Base-by-base conservation (phyloP, 192 early-diverging fungal genomes). In the Coemansia sp. region DNA sequence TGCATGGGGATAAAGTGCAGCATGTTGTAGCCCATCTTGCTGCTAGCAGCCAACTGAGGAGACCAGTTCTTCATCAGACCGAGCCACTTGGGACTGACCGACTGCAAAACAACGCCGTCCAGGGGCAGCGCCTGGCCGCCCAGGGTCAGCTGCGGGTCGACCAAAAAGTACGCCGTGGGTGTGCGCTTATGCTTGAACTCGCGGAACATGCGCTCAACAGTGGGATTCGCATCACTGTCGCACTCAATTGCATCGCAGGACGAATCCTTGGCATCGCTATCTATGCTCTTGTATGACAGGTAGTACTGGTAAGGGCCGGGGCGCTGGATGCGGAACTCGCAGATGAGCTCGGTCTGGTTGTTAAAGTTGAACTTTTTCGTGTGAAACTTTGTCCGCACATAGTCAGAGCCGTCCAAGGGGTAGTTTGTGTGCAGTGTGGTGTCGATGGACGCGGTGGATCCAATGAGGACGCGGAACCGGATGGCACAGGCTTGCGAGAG, bases 51-150 rank as follows among this genome's bases (percentile, higher is more conserved):
- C 42, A 99, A 78, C 51, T 88, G 81, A 13, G 74, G 46, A 11
- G 78, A 66, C 97, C 97, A 99, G 43, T 74, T 40, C 9, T 75
- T 67, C 45, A 99, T 47, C 24, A 76, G 79, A 8, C 95, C 95
- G 76, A 99, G 81, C 91, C 95, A 97, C 56, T 99, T 99, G 23
- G 95, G 93, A 5, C 93, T 83, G n/a, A 94, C 82, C 1, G 97
- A 91, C 68, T 95, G 81, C 46, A 95, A 80, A 39, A 83, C 89
- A 7, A 99, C 81, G 3, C 85, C 95, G 54, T 97, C 93, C 39
- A 98, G 68, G 10, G 95, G 87, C 51, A 96, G 57, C 5, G 84
- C 64, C 45, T 53, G 26, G 13, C 67, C 66, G 48, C 50, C 55
- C 53, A 93, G 60, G 18, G 37, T 55, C 19, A 99, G 67, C 11